A percentile compares a stretch with the other conserved stretches of the same genome.
Conservation (phyloP, 805 yeast species). For the Candida chilensis region DNA sequence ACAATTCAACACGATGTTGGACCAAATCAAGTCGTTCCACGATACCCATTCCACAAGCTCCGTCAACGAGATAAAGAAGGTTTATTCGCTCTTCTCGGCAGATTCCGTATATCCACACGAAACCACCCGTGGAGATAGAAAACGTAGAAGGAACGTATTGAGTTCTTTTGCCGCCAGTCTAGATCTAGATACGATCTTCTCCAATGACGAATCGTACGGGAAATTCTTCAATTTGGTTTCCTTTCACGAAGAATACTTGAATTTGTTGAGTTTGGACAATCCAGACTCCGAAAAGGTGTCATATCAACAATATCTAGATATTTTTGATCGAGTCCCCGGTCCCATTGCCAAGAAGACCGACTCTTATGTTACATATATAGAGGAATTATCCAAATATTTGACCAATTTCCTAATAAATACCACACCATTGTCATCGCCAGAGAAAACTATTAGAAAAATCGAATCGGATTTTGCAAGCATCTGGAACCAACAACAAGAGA, state of each 20-base stretch:
- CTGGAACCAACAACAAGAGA: conserved; percentile 2
- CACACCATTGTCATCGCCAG: conserved; percentile 38
- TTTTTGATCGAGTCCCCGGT: conserved; percentile 28
- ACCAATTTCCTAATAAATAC: conserved; percentile 33
- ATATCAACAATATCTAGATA: conserved; percentile 42
- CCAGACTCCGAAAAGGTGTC: conserved; percentile 12
- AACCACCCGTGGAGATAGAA: conserved; percentile 4
- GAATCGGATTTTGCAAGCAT: conserved; percentile 1
- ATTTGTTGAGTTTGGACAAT: conserved; percentile 27
- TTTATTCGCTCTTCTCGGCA: conserved; percentile 16
- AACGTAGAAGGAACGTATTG: conserved; percentile 24
- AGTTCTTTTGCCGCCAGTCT: conserved; percentile 43
- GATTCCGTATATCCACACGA: background rate
- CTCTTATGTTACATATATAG: conserved; percentile 35
- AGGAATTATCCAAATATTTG: conserved; percentile 40
- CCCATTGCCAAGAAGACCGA: conserved; percentile 13
- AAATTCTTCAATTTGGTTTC: conserved; percentile 46
- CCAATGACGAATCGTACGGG: conserved; percentile 58
- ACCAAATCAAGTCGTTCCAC: conserved; percentile 2
- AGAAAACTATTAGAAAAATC: conserved; percentile 5
- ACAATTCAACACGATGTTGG: conserved; percentile 7
- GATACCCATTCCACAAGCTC: conserved; percentile 2
- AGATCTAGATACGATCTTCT: conserved; percentile 39
- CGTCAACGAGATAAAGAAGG: conserved; percentile 6
- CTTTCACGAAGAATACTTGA: conserved; percentile 45